These are phyloP conservation scores for Sordaria brevicollis DNA, from an alignment of 495 filamentous ascomycete genomes.

Conservation along the genomic window DNA sequence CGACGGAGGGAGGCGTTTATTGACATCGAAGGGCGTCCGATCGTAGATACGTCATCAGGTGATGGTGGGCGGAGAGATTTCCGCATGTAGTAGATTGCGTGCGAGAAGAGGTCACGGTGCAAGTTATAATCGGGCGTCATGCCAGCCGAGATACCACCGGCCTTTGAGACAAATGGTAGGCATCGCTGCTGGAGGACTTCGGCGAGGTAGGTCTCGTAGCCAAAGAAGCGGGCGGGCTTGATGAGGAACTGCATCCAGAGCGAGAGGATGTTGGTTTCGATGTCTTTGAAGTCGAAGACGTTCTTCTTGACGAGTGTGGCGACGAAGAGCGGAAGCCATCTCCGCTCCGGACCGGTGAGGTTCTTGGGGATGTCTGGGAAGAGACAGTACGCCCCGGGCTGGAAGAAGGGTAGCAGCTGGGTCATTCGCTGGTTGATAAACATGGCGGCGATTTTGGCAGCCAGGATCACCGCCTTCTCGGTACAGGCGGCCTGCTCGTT, in stretches of 20 bases:
- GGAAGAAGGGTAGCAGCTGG: slow-evolving; percentile 29
- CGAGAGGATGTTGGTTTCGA: slow-evolving; percentile 22
- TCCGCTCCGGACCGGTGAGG: slow-evolving; percentile 17
- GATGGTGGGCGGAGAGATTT: slow-evolving; percentile 24
- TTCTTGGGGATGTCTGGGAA: slow-evolving; percentile 25
- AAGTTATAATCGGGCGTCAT: slow-evolving; percentile 29
- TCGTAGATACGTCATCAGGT: no score
- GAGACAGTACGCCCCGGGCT: slow-evolving; percentile 25
- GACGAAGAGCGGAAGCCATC: slow-evolving; percentile 31
- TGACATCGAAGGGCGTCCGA: no score
- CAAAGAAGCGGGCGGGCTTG: slow-evolving; percentile 25
- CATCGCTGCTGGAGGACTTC: slow-evolving; percentile 22
- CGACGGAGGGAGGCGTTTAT: slow-evolving; percentile 17
- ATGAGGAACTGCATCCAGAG: slow-evolving; percentile 30
- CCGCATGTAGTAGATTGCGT: slow-evolving; percentile 33
- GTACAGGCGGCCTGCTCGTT: slow-evolving; percentile 22
- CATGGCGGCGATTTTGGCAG: slow-evolving; percentile 28
- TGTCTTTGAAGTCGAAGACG: slow-evolving; percentile 29
- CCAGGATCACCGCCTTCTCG: slow-evolving; percentile 28
- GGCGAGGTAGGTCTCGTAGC: slow-evolving; percentile 34
- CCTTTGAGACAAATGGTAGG: slow-evolving; percentile 23
- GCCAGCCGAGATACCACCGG: slow-evolving; percentile 14
- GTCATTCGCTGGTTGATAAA: slow-evolving; percentile 30
- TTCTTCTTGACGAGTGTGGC: slow-evolving; percentile 27
- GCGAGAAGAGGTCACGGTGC: slow-evolving; percentile 27